These are phyloP conservation scores for Ajuga chamaepitys DNA, from an alignment of 257 asterid species.

Conservation along the genomic window DNA sequence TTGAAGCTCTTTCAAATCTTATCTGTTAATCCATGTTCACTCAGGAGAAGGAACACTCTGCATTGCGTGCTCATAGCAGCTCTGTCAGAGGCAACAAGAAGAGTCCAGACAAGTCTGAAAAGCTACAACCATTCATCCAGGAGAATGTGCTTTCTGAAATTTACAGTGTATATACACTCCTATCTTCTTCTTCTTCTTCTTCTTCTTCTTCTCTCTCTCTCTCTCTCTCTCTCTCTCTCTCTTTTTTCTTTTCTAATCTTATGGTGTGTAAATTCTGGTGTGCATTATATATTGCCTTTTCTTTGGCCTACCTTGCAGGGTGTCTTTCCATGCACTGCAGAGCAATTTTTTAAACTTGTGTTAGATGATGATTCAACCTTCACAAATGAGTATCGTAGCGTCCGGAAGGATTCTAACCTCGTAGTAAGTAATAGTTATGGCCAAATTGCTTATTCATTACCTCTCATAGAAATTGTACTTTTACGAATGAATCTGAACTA, in stretches of 20 bases:
- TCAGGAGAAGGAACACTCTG: slow-evolving; percentile 90
- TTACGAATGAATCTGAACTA: background rate
- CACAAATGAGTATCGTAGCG: slow-evolving; percentile 63
- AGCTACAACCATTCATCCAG: slow-evolving; percentile 67
- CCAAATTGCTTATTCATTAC: slow-evolving; percentile 3
- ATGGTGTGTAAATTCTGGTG: background rate
- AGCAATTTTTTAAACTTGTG: slow-evolving; percentile 62
- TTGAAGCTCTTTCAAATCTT: background rate
- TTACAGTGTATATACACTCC: slow-evolving; percentile 43
- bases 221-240: no score
- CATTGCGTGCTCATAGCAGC: slow-evolving; percentile 91
- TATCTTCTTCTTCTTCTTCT: background rate
- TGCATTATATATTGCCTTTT: background rate
- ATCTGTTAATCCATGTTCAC: slow-evolving; percentile 8
- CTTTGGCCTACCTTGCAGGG: slow-evolving; percentile 43
- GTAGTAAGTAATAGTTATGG: slow-evolving; percentile 35
- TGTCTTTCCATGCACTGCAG: slow-evolving; percentile 67
- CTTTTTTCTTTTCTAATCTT: background rate
- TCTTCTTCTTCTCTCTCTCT: no score
- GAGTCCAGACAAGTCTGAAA: slow-evolving; percentile 34
- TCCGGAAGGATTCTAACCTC: slow-evolving; percentile 72
- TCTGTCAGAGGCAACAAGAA: slow-evolving; percentile 45
- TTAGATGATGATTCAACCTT: slow-evolving; percentile 71
- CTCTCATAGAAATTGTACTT: background rate
- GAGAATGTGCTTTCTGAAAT: slow-evolving; percentile 73